Evolutionary conservation across 345 rosid species (phyloP).

Genomic region (Eucalyptus albens): DNA sequence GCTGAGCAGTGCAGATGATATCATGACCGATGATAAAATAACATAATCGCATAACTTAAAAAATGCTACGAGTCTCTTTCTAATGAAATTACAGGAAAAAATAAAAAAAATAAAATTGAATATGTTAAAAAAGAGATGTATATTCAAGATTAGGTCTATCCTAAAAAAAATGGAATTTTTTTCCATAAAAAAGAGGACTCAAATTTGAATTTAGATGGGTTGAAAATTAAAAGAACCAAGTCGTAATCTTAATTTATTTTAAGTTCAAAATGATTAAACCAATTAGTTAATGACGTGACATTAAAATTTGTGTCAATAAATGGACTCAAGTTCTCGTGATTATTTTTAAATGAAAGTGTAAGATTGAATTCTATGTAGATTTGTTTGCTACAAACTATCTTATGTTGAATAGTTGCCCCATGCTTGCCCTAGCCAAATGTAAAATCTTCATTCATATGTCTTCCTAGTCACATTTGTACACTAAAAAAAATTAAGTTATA

Average conservation of each 20-base stretch:
- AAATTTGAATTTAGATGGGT: background rate
- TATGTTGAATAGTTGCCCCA: background rate
- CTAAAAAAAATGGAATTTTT: background rate
- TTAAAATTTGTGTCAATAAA: background rate
- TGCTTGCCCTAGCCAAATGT: rapidly evolving
- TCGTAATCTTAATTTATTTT: background rate
- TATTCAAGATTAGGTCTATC: background rate
- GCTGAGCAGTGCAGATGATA: background rate
- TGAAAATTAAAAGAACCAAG: background rate
- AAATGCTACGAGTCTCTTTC: background rate
- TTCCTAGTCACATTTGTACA: background rate
- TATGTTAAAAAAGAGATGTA: background rate
- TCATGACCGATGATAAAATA: background rate
- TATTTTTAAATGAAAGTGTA: background rate
- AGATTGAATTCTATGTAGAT: background rate
- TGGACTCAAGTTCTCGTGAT: background rate
- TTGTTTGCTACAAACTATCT: background rate
- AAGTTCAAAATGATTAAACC: background rate
- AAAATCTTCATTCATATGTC: background rate
- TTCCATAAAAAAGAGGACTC: background rate
- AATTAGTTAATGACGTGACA: background rate
- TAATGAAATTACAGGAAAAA: background rate
- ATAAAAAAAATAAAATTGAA: background rate
- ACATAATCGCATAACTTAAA: background rate
- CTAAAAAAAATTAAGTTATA: background rate